Percentiles rank a stretch among this genome's conserved stretches.
These are phyloP conservation scores for Sugiyamaella grinbergsii DNA, from an alignment of 1,139 yeast species.

Conservation along the genomic window DNA sequence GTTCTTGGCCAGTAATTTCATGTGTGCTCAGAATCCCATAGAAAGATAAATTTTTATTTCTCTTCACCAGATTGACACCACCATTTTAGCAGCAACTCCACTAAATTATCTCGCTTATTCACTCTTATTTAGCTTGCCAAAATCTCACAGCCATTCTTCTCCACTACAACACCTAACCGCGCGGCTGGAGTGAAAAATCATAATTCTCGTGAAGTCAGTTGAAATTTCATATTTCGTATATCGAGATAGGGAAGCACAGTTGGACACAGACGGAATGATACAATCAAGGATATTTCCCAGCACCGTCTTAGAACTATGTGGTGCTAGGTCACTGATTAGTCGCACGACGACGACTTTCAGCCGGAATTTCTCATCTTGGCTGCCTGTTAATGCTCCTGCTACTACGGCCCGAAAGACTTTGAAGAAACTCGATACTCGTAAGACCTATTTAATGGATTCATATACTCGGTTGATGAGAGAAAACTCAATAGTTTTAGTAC, in stretches of 20 bases:
- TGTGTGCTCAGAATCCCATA: too few relatives aligned
- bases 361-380: constrained; percentile 4
- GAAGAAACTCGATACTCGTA: constrained; percentile 49
- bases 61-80: too few relatives aligned
- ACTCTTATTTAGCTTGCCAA: too few relatives aligned
- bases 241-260: background rate
- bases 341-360: background rate
- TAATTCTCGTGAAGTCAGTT: constrained; percentile 5
- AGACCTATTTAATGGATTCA: constrained; percentile 79
- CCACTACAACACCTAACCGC: too few relatives aligned
- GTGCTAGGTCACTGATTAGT: background rate
- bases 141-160: too few relatives aligned
- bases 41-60: too few relatives aligned
- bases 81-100: too few relatives aligned
- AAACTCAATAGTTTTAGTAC: constrained; percentile 69
- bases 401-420: constrained; percentile 12
- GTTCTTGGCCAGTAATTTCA: too few relatives aligned
- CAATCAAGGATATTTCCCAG: constrained; percentile 1
- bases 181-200: constrained; percentile 13
- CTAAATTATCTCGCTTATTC: background rate
- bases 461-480: constrained; percentile 71
- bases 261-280: background rate
- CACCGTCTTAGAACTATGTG: background rate
- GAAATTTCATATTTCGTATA: constrained; percentile 3
- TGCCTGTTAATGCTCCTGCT: background rate